These are phyloP conservation scores for Penicillium sp. DNA, from an alignment of 2,329 filamentous ascomycete species.

Conservation along the genomic window DNA sequence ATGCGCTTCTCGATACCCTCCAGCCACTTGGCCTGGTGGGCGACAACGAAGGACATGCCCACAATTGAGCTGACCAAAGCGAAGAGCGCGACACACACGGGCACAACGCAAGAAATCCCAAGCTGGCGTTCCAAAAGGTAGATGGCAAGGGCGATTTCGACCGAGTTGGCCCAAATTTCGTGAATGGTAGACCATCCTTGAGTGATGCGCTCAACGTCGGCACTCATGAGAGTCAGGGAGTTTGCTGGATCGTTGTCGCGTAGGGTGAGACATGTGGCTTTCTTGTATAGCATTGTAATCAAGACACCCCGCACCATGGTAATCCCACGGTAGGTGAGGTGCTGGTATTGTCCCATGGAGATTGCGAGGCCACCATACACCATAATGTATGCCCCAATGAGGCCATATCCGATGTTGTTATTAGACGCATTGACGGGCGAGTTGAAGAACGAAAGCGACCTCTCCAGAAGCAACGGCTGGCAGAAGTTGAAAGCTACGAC, in stretches of 20 bases:
- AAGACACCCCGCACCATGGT: slow-evolving; percentile 48
- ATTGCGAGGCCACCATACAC: slow-evolving; percentile 42
- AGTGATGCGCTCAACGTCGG: slow-evolving; percentile 49
- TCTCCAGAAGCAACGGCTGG: slow-evolving; percentile 42
- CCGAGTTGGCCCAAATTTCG: slow-evolving; percentile 48
- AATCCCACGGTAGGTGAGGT: slow-evolving; percentile 45
- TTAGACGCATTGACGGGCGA: slow-evolving; percentile 29
- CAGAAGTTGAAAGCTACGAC: slow-evolving; percentile 40
- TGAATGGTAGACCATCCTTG: slow-evolving; percentile 46
- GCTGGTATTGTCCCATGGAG: slow-evolving; percentile 43
- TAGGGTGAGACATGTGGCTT: slow-evolving; percentile 35
- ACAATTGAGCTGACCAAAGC: slow-evolving; percentile 40
- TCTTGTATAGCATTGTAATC: slow-evolving; percentile 55
- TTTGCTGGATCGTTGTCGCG: slow-evolving; percentile 39
- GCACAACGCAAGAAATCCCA: slow-evolving; percentile 48
- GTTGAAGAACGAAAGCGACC: slow-evolving; percentile 37
- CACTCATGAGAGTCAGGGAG: slow-evolving; percentile 49
- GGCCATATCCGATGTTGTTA: slow-evolving; percentile 43
- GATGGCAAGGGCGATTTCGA: slow-evolving; percentile 50
- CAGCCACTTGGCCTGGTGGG: slow-evolving; percentile 51
- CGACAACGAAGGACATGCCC: slow-evolving; percentile 39
- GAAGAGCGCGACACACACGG: slow-evolving; percentile 46
- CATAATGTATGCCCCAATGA: slow-evolving; percentile 47
- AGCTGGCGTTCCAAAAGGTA: slow-evolving; percentile 46
- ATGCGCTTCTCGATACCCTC: slow-evolving; percentile 54